phyloP scores from a whole-genome alignment of 768 basidiomycete genomes.

The Postia placenta region DNA sequence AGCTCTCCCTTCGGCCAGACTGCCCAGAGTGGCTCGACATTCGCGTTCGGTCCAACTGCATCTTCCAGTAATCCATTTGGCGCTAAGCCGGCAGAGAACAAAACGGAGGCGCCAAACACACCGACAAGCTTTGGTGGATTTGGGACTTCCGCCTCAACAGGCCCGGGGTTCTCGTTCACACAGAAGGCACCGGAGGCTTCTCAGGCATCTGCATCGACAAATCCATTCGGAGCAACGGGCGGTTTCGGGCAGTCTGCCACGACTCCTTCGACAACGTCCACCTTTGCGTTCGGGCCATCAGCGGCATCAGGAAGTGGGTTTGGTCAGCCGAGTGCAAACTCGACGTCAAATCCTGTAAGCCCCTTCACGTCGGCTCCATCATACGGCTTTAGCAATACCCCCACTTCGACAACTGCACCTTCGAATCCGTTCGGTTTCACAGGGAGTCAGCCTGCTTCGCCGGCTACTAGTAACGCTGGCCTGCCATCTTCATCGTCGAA shows the following conservation, averaged over 20 bases:
- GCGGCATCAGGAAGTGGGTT: slow-evolving; percentile 14
- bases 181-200: slow-evolving; percentile 20
- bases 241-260: slow-evolving; percentile 37
- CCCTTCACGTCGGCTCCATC: slow-evolving; percentile 22
- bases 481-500: slow-evolving; percentile 16
- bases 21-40: slow-evolving; percentile 9
- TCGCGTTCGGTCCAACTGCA: slow-evolving; percentile 13
- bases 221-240: slow-evolving; percentile 32
- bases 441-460: slow-evolving; percentile 25
- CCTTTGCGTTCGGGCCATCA: slow-evolving; percentile 22
- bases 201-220: slow-evolving; percentile 12
- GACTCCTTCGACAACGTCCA: slow-evolving; percentile 8
- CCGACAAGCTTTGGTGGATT: slow-evolving; percentile 34
- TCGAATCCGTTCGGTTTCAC: slow-evolving; percentile 27
- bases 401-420: slow-evolving; percentile 24
- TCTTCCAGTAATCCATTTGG: slow-evolving; percentile 41
- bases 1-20: slow-evolving; percentile 33
- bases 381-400: slow-evolving; percentile 21
- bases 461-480: slow-evolving; percentile 21
- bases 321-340: slow-evolving; percentile 17
- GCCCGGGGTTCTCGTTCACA: slow-evolving; percentile 44
- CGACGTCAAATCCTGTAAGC: slow-evolving; percentile 19
- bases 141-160: slow-evolving; percentile 34
- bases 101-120: slow-evolving; percentile 37
- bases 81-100: slow-evolving; percentile 32